Percentiles rank a stretch among this genome's conserved stretches.
Conservation (phyloP, 2,329 filamentous ascomycete genomes). For the Aspergillus pseudoterreus region DNA sequence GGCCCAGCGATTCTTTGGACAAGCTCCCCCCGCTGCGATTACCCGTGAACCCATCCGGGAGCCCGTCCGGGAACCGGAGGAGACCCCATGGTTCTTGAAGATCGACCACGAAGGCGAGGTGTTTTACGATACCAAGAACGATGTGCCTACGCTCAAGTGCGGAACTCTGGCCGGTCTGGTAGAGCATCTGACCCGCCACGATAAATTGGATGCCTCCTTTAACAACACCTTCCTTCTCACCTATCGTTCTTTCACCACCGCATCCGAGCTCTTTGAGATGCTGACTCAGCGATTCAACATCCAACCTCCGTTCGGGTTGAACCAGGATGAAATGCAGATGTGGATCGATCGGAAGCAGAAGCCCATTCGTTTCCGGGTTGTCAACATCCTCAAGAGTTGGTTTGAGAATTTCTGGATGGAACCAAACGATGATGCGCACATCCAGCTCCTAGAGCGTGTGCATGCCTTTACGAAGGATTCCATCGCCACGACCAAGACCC, state of each 20-base stretch:
- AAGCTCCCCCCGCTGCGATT: conserved; percentile 40
- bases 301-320: conserved; percentile 81
- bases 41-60: conserved; percentile 35
- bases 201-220: conserved; percentile 90
- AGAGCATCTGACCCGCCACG: conserved; percentile 91
- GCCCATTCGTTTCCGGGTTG: conserved; percentile 88
- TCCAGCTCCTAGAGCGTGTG: conserved; percentile 80
- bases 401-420: conserved; percentile 99
- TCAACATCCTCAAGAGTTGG: conserved; percentile 98
- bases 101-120: conserved; percentile 88
- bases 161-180: conserved; percentile 86
- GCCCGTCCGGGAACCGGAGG: conserved; percentile 59
- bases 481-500: conserved; percentile 89
- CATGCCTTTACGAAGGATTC: conserved; percentile 88
- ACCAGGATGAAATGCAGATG: conserved; percentile 69
- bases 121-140: conserved; percentile 79
- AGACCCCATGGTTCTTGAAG: conserved; percentile 76
- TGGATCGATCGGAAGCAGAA: conserved; percentile 97
- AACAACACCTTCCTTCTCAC: conserved; percentile 98
- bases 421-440: conserved; percentile 78
- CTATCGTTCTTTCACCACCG: conserved; percentile 90
- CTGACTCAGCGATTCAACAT: conserved; percentile 88
- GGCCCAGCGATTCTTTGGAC: conserved; percentile 46
- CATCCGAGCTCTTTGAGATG: conserved; percentile 86
- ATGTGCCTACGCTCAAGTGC: conserved; percentile 74